phyloP scores from a whole-genome alignment of 805 yeast species.

The Yarrowia keelungensis region DNA sequence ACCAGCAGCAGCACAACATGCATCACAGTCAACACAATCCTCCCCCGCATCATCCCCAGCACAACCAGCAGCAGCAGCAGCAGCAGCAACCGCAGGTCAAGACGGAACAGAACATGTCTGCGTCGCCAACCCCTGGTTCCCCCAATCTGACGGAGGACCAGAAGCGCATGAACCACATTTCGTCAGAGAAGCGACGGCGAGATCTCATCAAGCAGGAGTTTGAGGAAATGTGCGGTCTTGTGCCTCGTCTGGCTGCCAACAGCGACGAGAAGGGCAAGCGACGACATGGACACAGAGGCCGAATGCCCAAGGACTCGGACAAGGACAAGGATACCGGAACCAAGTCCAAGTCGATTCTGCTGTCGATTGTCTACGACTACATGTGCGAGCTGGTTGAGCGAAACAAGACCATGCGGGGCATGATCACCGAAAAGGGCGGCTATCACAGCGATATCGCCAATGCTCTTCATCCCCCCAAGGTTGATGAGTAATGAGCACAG shows the following conservation, averaged over 20 bases:
- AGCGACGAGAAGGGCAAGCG: constrained; percentile 36
- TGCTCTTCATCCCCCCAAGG: constrained; percentile 29
- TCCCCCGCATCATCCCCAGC: constrained; percentile 40
- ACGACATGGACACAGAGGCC: constrained; percentile 37
- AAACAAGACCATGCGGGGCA: constrained; percentile 45
- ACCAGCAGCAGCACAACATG: constrained; percentile 19
- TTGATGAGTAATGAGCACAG: constrained; percentile 3
- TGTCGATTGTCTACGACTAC: constrained; percentile 46
- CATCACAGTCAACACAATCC: constrained; percentile 24
- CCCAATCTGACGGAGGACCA: constrained; percentile 49
- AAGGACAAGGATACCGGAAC: constrained; percentile 38
- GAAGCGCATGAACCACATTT: constrained; percentile 52
- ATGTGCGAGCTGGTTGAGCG: constrained; percentile 44
- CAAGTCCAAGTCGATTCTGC: constrained; percentile 45
- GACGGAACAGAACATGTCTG: constrained; percentile 39
- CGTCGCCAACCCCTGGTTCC: constrained; percentile 33
- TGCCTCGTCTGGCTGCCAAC: constrained; percentile 47
- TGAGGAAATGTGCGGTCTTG: constrained; percentile 50
- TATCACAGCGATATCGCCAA: constrained; percentile 40
- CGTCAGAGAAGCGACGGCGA: constrained; percentile 53
- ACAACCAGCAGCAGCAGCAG: constrained; percentile 23
- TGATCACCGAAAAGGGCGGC: constrained; percentile 43
- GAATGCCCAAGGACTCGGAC: constrained; percentile 41
- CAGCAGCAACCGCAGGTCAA: constrained; percentile 53
- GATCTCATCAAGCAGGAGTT: constrained; percentile 52